Base-by-base conservation (phyloP, 192 early-diverging fungal genomes). In the Funneliformis geosporum region DNA sequence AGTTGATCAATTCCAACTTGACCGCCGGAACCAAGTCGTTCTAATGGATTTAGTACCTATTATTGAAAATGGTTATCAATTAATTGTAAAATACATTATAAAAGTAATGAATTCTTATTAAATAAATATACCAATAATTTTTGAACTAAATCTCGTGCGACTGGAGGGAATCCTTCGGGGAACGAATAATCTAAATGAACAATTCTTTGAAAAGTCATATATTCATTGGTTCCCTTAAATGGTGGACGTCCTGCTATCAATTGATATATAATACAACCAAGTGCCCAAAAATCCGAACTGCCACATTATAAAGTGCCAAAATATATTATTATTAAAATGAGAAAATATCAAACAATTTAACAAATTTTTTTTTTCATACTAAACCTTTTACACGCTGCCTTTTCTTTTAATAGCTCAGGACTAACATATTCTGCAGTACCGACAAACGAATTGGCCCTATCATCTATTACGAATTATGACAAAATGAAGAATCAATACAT, bases 341-440 rank as follows among this genome's bases (percentile, higher is more conserved):
- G 10, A 2, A 28, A 59, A 43, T 47, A 75, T 9, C 0, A 10
- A 16, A 11, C 42, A 21, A 76, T 61, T n/a, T 60, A 25, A 43
- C 16, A 60, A 80, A 7, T 43, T 18, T 16, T 16, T 21, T 0
- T 55, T 55, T 21, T 0, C 18, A 55, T 23, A 33, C 80, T 71
- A 84, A n/a, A 85, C 93, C 93, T 88, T 85, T 88, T 83, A 87
- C 91, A 94, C 66, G 94, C 93, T 0, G 91, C 89, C 60, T 95
- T 93, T 81, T 98, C 96, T 27, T 91, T 95, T 38, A 99, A 87
- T 55, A 99, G 86, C 84, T 99, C 98, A 1, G 97, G 98, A 4
- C 96, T 96, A 27, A 97, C 97, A 85, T 99, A 99, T 89, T 99
- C 98, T 16, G 98, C 97, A 6, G 98, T 99, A 42, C 98, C 98